Percentiles rank a stretch among this genome's conserved stretches.
Evolutionary conservation across 495 filamentous ascomycete species (phyloP).

Genomic region (Xylaria venustula): DNA sequence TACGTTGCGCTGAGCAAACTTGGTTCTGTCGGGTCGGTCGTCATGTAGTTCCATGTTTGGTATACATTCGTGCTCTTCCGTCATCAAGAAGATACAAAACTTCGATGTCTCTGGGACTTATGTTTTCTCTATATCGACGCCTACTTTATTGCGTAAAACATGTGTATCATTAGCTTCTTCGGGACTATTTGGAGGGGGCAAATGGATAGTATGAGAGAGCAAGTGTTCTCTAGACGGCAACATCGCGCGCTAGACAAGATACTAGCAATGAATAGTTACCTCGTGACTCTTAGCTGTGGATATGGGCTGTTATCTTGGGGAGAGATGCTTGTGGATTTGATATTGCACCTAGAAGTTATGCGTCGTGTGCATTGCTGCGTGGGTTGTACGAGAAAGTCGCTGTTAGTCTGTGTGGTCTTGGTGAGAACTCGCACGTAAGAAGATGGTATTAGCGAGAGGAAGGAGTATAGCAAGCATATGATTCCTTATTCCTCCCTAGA

Average conservation of each 20-base stretch:
- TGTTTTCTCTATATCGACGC: background rate
- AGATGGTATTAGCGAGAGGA: background rate
- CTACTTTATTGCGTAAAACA: background rate
- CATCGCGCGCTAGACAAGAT: background rate
- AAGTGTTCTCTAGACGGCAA: background rate
- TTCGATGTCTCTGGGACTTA: background rate
- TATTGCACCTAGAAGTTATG: background rate
- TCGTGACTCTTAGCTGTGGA: background rate
- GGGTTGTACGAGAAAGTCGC: background rate
- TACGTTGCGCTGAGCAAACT: constrained; percentile 13
- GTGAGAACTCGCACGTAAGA: background rate
- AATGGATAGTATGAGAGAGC: background rate
- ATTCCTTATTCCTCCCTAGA: background rate
- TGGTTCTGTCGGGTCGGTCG: background rate
- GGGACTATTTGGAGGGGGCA: background rate
- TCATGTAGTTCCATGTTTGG: background rate
- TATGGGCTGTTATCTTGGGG: background rate
- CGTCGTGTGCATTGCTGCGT: background rate
- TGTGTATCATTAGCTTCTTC: background rate
- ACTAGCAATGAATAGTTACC: background rate
- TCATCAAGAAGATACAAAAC: background rate
- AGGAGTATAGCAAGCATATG: background rate
- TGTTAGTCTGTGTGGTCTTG: background rate
- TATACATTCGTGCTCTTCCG: constrained; percentile 6
- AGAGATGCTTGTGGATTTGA: background rate